Evolutionary conservation across 2,329 filamentous ascomycete genomes (phyloP), one percentile per base, ranked within the genome.

Genomic region (Pseudocercospora vitis): DNA sequence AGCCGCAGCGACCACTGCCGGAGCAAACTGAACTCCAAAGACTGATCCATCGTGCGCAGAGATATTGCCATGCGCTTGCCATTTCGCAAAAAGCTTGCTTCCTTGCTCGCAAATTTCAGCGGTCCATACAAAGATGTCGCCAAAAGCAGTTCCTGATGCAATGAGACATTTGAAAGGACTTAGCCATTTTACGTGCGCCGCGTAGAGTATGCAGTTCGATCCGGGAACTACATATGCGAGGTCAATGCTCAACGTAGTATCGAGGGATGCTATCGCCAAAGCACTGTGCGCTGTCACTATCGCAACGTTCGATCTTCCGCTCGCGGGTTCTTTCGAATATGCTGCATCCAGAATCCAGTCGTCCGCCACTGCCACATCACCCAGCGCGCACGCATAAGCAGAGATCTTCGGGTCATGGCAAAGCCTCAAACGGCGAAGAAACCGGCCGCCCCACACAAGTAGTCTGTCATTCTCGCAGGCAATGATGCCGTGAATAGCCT

Each of bases 51-150:
- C 91, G 65, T 99, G 94, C 0, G 82, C 83, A 7, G 77, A 76
- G 63, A 85, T 84, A 37, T 79, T 76, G 59, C 80, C 77, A 61
- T 83, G 80, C 11, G 79, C 75, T 4, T 70, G 72, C 11, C 73
- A 69, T 19, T 59, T 58, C 23, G 67, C 66, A 29, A 61, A 44
- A 7, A 57, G 26, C 7, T 24, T 21, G 14, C 52, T 48, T 8
- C 42, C 29, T 2, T 53, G 45, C 11, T 33, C 18, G 18, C 44
- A 9, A 11, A 66, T 9, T 42, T 74, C 73, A 62, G 83, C 91
- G 60, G 85, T 88, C 94, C 94, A 97, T 12, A 95, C 81, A 31
- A 96, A 78, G 28, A 99, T 88, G 70, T 97, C 91, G 2, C 94
- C 94, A 71, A 97, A 97, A 1, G 92, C 91, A 0, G 94, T 97